Conservation (phyloP, 192 early-diverging fungal genomes). For the Entrophospora sp. region DNA sequence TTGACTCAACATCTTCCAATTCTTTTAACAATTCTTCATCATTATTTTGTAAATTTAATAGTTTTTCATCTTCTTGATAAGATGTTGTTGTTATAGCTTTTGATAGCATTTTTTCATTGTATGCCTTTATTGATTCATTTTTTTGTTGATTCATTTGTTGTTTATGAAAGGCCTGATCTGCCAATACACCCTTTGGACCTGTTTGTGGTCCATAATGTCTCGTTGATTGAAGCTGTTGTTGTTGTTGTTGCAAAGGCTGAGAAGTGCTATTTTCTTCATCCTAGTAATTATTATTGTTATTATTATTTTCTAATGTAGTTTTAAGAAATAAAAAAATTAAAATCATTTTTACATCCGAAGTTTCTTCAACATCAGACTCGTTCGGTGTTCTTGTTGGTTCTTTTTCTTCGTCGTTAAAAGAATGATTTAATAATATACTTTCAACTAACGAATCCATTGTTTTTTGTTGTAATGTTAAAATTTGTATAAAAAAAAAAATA, state of each 20-base stretch:
- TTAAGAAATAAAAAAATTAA: neutral
- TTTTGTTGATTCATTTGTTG: constrained; percentile 25
- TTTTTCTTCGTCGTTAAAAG: neutral
- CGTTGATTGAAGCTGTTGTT: neutral
- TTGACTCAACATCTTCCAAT: constrained; percentile 22
- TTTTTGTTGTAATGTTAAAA: too few species aligned
- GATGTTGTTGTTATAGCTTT: constrained; percentile 39
- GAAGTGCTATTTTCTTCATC: too few species aligned
- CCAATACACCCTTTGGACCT: constrained; percentile 48
- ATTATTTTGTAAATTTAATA: constrained; percentile 13
- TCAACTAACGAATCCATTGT: constrained; percentile 2
- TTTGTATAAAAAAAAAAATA: too few species aligned
- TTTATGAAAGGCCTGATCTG: constrained; percentile 40
- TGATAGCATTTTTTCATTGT: constrained; percentile 35
- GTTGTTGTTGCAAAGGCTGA: neutral
- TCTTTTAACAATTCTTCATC: too few species aligned
- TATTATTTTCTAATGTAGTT: neutral
- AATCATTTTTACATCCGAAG: neutral
- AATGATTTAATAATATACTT: neutral
- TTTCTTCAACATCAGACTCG: neutral
- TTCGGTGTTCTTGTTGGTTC: neutral
- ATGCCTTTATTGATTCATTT: constrained; percentile 19
- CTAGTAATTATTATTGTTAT: neutral
- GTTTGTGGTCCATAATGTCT: constrained; percentile 18
- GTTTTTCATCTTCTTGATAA: constrained; percentile 28